Evolutionary conservation across 1,139 yeast genomes (phyloP), one percentile per base, ranked within the genome.

Genomic region (Candida buenavistaensis): DNA sequence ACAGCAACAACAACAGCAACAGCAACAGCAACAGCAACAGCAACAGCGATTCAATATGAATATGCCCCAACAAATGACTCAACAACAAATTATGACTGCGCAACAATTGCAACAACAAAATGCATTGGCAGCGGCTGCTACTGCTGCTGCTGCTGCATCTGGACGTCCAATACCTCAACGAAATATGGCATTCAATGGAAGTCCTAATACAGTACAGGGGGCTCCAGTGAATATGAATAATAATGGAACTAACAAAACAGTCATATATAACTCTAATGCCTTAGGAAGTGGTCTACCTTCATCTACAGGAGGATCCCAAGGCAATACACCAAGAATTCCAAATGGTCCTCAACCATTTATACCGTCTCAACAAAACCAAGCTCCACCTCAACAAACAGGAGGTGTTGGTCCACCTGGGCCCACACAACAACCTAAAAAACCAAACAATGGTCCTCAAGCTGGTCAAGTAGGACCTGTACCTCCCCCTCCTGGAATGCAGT

Each of bases 281-380:
- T 21, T 39, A 36, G 30, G 38, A 30, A 21, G 36, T 12, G 36
- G 37, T 11, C 37, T 38, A 27, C 32, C 32, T 19, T 36, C 41
- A 2, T 37, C 35, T 6, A 37, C 28, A 6, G 30, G 36, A 6
- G 42, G 37, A 19, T 38, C 44, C 3, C 49, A 40, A 21, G 44
- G 38, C 3, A 46, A 45, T 19, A 46, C 51, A 6, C 48, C 50
- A 5, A 40, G 35, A 11, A 38, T 45, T 37, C 38, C 37, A 22
- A 40, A 42, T 32, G 40, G 37, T 29, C 30, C 40, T 11, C 46
- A 35, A 28, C 44, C 41, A 3, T 36, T 38, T 14, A 23, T 40
- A 23, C 16, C 30, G 14, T 32, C 30, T 20, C 30, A 31, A 17
- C 34, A 19, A 14, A 22, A 22, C 24, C 24, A 22, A 22, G 13